These are phyloP conservation scores for Penicillium crustosum DNA, from an alignment of 2,329 filamentous ascomycete species.

Conservation along the genomic window DNA sequence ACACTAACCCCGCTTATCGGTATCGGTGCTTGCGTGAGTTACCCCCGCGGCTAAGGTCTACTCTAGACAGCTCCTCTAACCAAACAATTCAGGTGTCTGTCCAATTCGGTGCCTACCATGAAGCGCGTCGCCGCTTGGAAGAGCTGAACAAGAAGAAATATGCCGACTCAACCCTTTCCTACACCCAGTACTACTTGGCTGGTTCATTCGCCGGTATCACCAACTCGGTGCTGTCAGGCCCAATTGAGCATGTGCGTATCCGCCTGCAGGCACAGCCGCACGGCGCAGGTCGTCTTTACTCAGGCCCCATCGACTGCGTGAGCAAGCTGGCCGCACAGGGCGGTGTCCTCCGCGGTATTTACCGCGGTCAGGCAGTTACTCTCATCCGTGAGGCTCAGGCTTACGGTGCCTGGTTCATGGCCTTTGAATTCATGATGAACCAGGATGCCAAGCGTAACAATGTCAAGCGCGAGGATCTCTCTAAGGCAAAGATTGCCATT, in stretches of 20 bases:
- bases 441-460: conserved; percentile 75
- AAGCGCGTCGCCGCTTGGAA: conserved; percentile 83
- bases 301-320: conserved; percentile 85
- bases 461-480: conserved; percentile 72
- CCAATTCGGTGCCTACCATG: conserved; percentile 96
- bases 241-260: conserved; percentile 97
- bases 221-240: conserved; percentile 83
- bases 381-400: conserved; percentile 86
- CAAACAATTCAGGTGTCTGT: conserved; percentile 63
- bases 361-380: conserved; percentile 84
- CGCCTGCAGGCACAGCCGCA: conserved; percentile 95
- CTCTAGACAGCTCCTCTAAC: conserved; percentile 8
- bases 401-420: conserved; percentile 92
- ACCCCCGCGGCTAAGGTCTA: background rate
- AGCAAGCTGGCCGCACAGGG: conserved; percentile 72
- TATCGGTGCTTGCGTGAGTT: conserved; percentile 84
- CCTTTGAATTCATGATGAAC: conserved; percentile 97
- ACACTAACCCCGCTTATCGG: conserved; percentile 92
- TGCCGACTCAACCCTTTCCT: conserved; percentile 59
- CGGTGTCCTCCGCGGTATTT: conserved; percentile 71
- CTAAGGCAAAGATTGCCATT: conserved; percentile 79
- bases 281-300: conserved; percentile 73
- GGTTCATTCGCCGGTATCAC: conserved; percentile 90
- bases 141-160: conserved; percentile 60
- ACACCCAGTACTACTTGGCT: conserved; percentile 83